These are phyloP conservation scores for Pinus tabuliformis DNA, from an alignment of 75 land plant genomes.

Conservation along the genomic window DNA sequence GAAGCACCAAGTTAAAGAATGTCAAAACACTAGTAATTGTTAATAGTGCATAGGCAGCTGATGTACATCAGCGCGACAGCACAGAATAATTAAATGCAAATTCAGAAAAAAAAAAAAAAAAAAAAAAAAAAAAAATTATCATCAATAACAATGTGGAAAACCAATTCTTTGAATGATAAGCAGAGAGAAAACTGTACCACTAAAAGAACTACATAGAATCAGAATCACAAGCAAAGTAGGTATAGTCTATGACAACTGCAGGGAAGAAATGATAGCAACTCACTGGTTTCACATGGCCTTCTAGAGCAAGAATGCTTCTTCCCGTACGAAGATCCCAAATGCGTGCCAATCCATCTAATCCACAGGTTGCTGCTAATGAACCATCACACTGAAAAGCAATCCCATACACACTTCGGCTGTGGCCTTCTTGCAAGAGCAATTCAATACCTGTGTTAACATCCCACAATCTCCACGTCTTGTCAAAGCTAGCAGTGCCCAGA, in stretches of 20 bases:
- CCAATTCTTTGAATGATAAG: neutral
- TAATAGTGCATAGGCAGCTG: neutral
- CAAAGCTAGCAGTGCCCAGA: slow-evolving; percentile 95
- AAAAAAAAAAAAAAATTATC: too few species aligned
- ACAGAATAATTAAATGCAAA: neutral
- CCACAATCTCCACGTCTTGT: slow-evolving; percentile 99
- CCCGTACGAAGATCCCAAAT: too few species aligned
- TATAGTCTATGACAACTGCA: neutral
- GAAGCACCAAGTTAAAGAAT: neutral
- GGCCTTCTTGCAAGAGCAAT: slow-evolving; percentile 97
- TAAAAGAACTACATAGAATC: neutral
- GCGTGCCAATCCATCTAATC: slow-evolving; percentile 3
- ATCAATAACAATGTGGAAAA: neutral
- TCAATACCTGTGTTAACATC: slow-evolving; percentile 84
- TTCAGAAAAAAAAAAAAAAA: neutral
- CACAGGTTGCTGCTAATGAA: slow-evolving; percentile 91
- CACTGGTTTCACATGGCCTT: neutral
- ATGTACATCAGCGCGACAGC: neutral
- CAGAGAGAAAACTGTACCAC: neutral
- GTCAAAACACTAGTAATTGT: neutral
- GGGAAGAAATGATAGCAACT: slow-evolving; percentile 16
- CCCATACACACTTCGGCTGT: slow-evolving; percentile 94
- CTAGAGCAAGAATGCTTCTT: too few species aligned
- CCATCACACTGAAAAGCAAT: slow-evolving; percentile 93
- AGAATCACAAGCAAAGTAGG: neutral